Evolutionary conservation across 192 early-diverging fungal species (phyloP).

Genomic region (Bifiguratus adelaidae): DNA sequence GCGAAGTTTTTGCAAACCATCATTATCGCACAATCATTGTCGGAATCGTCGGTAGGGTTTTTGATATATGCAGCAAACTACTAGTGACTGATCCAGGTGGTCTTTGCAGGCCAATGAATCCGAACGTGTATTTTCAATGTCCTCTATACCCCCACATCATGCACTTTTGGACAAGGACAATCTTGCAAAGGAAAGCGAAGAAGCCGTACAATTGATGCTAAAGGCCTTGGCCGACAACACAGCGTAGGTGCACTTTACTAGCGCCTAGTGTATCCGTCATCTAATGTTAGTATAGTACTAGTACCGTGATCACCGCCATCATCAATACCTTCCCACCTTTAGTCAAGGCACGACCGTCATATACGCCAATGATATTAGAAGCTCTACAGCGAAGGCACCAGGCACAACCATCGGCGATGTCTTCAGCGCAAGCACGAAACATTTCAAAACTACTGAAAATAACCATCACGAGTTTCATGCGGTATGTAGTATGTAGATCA

Average conservation of each 20-base stretch:
- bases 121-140: no score
- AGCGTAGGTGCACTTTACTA: no score
- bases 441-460: constrained; percentile 19
- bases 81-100: no score
- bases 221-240: no score
- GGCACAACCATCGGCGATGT: constrained; percentile 1
- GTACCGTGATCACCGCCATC: constrained; percentile 19
- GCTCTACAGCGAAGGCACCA: constrained; percentile 12
- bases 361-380: constrained; percentile 5
- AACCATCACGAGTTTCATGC: constrained; percentile 18
- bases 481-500: constrained; percentile 3
- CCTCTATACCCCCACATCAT: no score
- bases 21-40: constrained; percentile 16
- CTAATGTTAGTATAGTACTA: constrained; percentile 5
- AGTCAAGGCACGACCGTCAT: constrained; percentile 18
- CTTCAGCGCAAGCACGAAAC: constrained; percentile 11
- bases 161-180: no score
- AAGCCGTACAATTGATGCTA: background rate
- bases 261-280: background rate
- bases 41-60: constrained; percentile 10
- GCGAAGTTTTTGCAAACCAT: constrained; percentile 24
- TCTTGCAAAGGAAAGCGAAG: constrained; percentile 6
- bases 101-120: no score
- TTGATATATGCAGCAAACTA: background rate
- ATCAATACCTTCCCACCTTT: constrained; percentile 19